Evolutionary conservation across 805 yeast genomes (phyloP).

Genomic region (Hanseniaspora lindneri): DNA sequence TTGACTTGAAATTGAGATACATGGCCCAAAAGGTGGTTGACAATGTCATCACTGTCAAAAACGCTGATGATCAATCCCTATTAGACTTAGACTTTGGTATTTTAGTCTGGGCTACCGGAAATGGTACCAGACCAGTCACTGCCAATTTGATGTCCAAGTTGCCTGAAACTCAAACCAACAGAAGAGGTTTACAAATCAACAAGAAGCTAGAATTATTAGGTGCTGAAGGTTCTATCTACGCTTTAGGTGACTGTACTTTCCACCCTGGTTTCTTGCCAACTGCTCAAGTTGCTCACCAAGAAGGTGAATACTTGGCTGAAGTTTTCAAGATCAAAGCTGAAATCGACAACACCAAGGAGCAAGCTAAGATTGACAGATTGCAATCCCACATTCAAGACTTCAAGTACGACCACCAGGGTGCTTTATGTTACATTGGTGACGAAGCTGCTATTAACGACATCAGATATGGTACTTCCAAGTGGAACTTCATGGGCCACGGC

Average conservation of each 20-base stretch:
- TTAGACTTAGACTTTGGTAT: conserved; percentile 78
- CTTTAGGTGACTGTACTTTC: conserved; percentile 89
- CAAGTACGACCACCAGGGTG: conserved; percentile 78
- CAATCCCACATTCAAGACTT: conserved; percentile 46
- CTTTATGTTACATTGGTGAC: conserved; percentile 85
- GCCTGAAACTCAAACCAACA: conserved; percentile 68
- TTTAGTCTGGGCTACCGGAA: conserved; percentile 96
- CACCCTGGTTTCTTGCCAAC: conserved; percentile 84
- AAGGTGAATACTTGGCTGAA: conserved; percentile 69
- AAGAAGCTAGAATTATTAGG: conserved; percentile 77
- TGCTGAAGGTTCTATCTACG: conserved; percentile 60
- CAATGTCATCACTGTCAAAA: conserved; percentile 56
- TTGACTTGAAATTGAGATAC: conserved; percentile 68
- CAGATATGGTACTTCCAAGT: conserved; percentile 39
- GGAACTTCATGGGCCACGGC: conserved; percentile 64
- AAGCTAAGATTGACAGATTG: conserved; percentile 35
- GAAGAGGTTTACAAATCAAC: conserved; percentile 82
- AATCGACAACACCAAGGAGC: conserved; percentile 38
- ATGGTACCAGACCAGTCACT: conserved; percentile 71
- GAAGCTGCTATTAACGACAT: conserved; percentile 92
- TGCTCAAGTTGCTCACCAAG: conserved; percentile 94
- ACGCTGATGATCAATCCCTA: conserved; percentile 54
- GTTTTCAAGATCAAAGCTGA: conserved; percentile 55
- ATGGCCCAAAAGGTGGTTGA: conserved; percentile 79
- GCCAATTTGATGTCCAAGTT: conserved; percentile 53